Conservation (phyloP, 345 rosid genomes). For the Melastoma malabathricum region DNA sequence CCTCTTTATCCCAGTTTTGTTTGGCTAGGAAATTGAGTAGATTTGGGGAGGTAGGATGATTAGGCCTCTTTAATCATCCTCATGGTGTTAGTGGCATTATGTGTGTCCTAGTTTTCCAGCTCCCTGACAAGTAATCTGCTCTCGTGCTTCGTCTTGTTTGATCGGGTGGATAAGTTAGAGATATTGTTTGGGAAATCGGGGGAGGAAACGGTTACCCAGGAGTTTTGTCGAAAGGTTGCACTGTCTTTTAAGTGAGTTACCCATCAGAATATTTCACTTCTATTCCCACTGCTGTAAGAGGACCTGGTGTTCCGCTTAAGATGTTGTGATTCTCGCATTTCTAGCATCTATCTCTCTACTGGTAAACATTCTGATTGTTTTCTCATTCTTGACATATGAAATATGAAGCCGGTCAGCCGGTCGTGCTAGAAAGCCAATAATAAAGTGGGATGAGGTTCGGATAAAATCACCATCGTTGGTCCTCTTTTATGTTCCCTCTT, state of each 20-base stretch:
- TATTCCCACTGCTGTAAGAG: too few relatives aligned
- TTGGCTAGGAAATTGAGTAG: too few relatives aligned
- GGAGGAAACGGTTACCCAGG: slow-evolving; percentile 23
- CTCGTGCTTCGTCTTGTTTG: background rate
- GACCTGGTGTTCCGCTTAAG: too few relatives aligned
- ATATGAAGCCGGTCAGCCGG: slow-evolving; percentile 45
- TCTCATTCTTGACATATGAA: slow-evolving; percentile 5
- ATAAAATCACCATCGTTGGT: background rate
- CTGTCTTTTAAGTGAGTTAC: slow-evolving; percentile 40
- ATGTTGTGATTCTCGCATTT: background rate
- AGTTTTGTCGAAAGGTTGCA: slow-evolving; percentile 40
- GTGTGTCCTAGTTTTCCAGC: too few relatives aligned
- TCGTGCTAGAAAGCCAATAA: slow-evolving; percentile 56
- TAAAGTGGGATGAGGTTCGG: slow-evolving; percentile 52
- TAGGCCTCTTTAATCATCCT: too few relatives aligned
- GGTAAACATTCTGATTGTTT: slow-evolving; percentile 3
- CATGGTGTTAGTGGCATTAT: too few relatives aligned
- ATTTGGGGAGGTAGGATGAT: too few relatives aligned
- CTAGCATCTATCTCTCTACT: background rate
- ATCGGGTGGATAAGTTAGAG: slow-evolving; percentile 50
- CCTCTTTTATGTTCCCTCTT: background rate
- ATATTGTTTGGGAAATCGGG: slow-evolving; percentile 21
- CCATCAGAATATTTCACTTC: too few relatives aligned
- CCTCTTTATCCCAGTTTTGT: too few relatives aligned
- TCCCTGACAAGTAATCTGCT: background rate